Conservation (phyloP, 768 basidiomycete species). For the Kwoniella sp. region DNA sequence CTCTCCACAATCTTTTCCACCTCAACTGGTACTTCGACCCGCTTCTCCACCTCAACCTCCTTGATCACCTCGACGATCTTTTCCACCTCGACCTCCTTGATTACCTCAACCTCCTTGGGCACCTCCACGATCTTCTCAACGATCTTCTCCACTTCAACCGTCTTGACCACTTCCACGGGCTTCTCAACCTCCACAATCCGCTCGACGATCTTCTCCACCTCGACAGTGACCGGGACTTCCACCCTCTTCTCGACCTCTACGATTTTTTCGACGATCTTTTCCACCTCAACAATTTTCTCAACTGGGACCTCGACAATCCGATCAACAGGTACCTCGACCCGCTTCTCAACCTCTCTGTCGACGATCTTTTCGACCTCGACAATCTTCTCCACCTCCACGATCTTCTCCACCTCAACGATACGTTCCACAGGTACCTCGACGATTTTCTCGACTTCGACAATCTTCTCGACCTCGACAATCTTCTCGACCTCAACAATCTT, state of each 20-base stretch:
- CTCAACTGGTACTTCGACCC: conserved; percentile 39
- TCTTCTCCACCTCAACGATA: conserved; percentile 32
- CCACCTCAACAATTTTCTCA: conserved; percentile 38
- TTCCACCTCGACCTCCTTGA: conserved; percentile 34
- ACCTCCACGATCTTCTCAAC: conserved; percentile 41
- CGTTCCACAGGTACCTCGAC: conserved; percentile 30
- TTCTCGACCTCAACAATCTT: conserved; percentile 34
- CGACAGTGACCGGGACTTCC: conserved; percentile 17
- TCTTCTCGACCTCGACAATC: conserved; percentile 35
- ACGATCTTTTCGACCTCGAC: conserved; percentile 35
- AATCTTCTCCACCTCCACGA: conserved; percentile 26
- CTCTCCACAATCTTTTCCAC: conserved; percentile 34
- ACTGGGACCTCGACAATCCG: conserved; percentile 41
- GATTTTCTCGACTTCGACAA: conserved; percentile 36
- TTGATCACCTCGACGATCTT: conserved; percentile 25
- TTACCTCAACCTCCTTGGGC: conserved; percentile 36
- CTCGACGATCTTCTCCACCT: conserved; percentile 36
- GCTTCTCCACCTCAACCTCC: conserved; percentile 40
- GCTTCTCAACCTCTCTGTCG: conserved; percentile 28
- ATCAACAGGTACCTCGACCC: conserved; percentile 21
- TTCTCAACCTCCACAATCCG: conserved; percentile 42
- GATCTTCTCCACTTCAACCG: conserved; percentile 34
- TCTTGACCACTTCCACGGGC: conserved; percentile 26
- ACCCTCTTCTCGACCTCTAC: conserved; percentile 27
- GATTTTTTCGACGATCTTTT: conserved; percentile 31